These are phyloP conservation scores for Boletus subcaerulescens DNA, from an alignment of 768 basidiomycete species.

Conservation along the genomic window DNA sequence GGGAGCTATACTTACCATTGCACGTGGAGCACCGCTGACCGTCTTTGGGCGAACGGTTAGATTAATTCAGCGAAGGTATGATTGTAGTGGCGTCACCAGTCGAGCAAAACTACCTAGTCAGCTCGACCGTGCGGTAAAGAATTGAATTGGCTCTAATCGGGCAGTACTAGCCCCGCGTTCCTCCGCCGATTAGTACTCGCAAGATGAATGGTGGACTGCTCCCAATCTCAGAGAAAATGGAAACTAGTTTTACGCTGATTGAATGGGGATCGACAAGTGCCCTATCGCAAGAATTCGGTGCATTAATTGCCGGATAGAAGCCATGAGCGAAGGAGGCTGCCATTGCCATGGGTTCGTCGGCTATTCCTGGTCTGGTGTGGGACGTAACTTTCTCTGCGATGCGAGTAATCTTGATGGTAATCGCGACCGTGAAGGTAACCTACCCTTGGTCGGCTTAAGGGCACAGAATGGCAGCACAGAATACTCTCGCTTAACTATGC, in stretches of 20 bases:
- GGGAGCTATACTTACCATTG: neutral
- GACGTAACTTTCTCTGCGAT: neutral
- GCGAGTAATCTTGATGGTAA: slow-evolving; percentile 7
- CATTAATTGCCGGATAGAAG: neutral
- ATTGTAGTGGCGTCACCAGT: neutral
- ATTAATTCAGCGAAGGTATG: neutral
- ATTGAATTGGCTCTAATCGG: neutral
- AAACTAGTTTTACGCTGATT: neutral
- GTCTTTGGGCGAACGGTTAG: neutral
- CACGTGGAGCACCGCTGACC: neutral
- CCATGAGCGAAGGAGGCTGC: neutral
- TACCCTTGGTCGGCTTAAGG: neutral
- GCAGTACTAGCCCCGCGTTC: neutral
- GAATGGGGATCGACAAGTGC: slow-evolving; percentile 5
- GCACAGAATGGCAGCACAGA: neutral
- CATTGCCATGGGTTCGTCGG: neutral
- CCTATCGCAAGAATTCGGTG: neutral
- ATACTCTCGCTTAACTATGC: neutral
- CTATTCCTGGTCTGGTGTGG: neutral
- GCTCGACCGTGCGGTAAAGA: neutral
- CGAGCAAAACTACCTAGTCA: neutral
- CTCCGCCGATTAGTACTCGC: neutral
- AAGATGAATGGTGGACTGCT: neutral
- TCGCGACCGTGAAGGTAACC: neutral
- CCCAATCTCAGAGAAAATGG: slow-evolving; percentile 6